These are phyloP conservation scores for Pythium brachiatum DNA, from an alignment of 352 stramenopile genomes.

Conservation along the genomic window DNA sequence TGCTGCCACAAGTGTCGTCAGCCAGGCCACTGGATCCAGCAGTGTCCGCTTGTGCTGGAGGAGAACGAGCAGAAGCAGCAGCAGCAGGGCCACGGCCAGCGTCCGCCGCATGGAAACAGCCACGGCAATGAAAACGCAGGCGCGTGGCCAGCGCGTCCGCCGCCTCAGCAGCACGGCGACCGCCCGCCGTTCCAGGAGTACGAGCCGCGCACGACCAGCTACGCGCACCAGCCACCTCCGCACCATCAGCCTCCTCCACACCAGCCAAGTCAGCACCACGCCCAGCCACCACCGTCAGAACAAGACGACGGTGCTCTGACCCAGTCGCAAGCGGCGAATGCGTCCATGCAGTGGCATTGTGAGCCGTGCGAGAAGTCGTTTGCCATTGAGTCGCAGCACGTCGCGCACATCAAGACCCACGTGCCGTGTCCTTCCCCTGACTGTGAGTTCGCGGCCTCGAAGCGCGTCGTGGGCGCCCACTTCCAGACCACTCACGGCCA, in stretches of 20 bases:
- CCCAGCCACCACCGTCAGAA: neutral
- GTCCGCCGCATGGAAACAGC: neutral
- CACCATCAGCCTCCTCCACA: neutral
- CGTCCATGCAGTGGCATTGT: conserved; percentile 43
- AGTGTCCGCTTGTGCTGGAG: conserved; percentile 43
- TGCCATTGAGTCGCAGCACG: conserved; percentile 58
- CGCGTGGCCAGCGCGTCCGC: neutral
- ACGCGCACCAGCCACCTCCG: conserved; percentile 2
- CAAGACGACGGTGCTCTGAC: neutral
- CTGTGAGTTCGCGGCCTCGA: conserved; percentile 71
- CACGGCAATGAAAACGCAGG: neutral
- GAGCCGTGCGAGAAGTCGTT: conserved; percentile 76
- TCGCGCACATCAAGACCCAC: conserved; percentile 72
- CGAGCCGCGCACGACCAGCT: conserved; percentile 11
- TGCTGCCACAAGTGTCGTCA: conserved; percentile 76
- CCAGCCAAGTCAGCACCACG: neutral
- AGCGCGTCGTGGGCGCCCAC: conserved; percentile 72
- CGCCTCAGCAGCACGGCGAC: conserved; percentile 12
- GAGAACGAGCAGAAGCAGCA: conserved; percentile 28
- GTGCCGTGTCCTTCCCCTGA: conserved; percentile 48
- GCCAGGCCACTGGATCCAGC: conserved; percentile 78
- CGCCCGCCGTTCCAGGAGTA: conserved; percentile 22
- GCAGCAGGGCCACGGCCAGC: conserved; percentile 2
- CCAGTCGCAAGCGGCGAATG: neutral
- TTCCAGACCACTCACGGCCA: conserved; percentile 69